Conservation (phyloP, 2,329 filamentous ascomycete species). For the Fusarium oligoseptatum region DNA sequence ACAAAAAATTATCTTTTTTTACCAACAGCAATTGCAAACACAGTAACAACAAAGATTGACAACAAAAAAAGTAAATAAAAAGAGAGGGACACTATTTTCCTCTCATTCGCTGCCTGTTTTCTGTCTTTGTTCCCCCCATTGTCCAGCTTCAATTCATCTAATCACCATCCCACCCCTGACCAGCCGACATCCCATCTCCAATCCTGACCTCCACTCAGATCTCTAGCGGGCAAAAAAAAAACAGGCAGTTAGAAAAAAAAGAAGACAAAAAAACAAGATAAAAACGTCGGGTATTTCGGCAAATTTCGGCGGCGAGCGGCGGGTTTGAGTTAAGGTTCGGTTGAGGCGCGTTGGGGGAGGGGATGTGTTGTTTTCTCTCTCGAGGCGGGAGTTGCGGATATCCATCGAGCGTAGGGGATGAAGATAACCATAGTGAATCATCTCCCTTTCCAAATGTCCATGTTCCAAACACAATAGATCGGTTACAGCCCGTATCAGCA, state of each 20-base stretch:
- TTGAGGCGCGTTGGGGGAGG: not conserved
- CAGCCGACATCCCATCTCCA: not conserved
- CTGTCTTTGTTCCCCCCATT: conserved; percentile 14
- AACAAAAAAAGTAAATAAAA: not conserved
- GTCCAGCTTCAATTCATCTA: conserved; percentile 1
- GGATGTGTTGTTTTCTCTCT: not conserved
- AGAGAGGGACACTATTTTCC: conserved; percentile 19
- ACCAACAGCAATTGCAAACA: conserved; percentile 1
- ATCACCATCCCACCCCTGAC: not conserved
- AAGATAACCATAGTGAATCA: not conserved
- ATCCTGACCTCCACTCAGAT: not conserved
- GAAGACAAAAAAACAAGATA: conserved; percentile 10
- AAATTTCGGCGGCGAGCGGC: conserved; percentile 26
- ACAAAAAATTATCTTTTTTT: conserved; percentile 3
- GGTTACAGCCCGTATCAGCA: not conserved
- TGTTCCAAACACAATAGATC: not conserved
- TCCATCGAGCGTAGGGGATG: not conserved
- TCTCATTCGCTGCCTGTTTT: conserved; percentile 31
- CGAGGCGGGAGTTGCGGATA: not conserved
- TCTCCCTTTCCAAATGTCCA: not conserved
- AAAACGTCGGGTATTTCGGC: conserved; percentile 39
- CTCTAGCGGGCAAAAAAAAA: not conserved
- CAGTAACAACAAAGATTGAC: not conserved
- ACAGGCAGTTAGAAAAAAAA: not conserved
- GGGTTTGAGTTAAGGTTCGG: not conserved